Evolutionary conservation across 768 basidiomycete species (phyloP), one percentile per base, ranked within the genome.

Genomic region (Leccinum pellstonianum): DNA sequence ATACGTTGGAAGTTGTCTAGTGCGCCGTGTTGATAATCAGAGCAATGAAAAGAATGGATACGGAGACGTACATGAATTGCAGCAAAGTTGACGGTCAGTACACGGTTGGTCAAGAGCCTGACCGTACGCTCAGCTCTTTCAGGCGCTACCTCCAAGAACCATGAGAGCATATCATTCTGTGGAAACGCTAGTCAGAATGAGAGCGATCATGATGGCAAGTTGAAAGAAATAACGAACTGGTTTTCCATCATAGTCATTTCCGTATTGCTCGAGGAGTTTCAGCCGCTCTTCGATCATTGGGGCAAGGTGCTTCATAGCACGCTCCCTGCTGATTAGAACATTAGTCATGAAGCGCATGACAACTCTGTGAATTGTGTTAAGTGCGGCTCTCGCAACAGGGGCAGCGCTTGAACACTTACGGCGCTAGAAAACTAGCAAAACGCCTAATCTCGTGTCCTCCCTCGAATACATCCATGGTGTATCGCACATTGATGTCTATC

Each of bases 51-150:
- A 17, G n/a, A 21, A 29, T 17, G 23, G 3, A 25, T 1, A 12
- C 4, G 11, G 5, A 31, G 38, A 55, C 65, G 21, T 35, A 72
- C 73, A 51, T 65, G 68, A 21, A 55, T 31, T 9, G 41, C 54
- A 9, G 29, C 43, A 29, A 55, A 55, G 43, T 55, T 55, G n/a
- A 47, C 9, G 9, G 12, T 17, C 12, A 55, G 7, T 2, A 55
- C 7, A 33, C 54, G 52, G 6, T 3, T 8, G 2, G 53, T 51
- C 57, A 58, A 59, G 21, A 7, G 9, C 10, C 25, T 12, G 10
- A 31, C 6, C 1, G 41, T 58, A 15, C n/a, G 37, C 25, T 58
- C 38, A 1, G 38, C 31, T 3, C 48, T 41, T 4, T 59, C 14
- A 10, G 46, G 21, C 11, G 50, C 27, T 51, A 12, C 50, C 7